Evolutionary conservation across 805 yeast species (phyloP), one percentile per base, ranked within the genome.

Genomic region (Ogataea saltuana): DNA sequence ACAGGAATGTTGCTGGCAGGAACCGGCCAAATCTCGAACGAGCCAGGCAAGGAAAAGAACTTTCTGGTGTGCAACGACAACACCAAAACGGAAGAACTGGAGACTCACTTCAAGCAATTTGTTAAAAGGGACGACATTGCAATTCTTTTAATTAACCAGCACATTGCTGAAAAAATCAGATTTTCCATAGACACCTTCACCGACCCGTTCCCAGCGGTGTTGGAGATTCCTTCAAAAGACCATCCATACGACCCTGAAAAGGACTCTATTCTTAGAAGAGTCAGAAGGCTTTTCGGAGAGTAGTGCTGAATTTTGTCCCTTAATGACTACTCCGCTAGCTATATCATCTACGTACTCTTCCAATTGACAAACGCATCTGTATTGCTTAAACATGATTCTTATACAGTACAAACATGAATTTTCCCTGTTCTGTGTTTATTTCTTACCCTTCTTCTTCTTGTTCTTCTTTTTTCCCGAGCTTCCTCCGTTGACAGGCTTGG

Each of bases 171-270:
- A 58, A 76, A 80, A 55, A 91, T 93, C 44, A 77, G 99, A 65
- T 74, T 75, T 53, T 75, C 76, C 52, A 88, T 93, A 34, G 99
- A 93, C 58, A 74, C 78, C 36, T 93, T 77, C 68, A 81, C 95
- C 13, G 80, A 82, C 51, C 96, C 99, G 9, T 93, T 93, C 68
- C 99, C 99, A 7, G 97, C 99, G 3, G 80, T 93, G 36, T 74
- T 93, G 60, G 99, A 93, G 69, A 93, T 93, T 49, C 99, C 99
- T 20, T 88, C 97, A 12, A 93, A 93, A 71, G 99, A 93, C 61
- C 98, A 93, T 65, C 98, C 99, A 17, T 93, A 93, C 65, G 95
- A 93, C 65, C 99, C 99, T 16, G 98, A 91, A 65, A 93, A 91
- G 80, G 99, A 93, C 67, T 85, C 96, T 16, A 89, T 93, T 30